Evolutionary conservation across 2,329 filamentous ascomycete genomes (phyloP), one percentile per base, ranked within the genome.

Genomic region (Zymoseptoria brevis): DNA sequence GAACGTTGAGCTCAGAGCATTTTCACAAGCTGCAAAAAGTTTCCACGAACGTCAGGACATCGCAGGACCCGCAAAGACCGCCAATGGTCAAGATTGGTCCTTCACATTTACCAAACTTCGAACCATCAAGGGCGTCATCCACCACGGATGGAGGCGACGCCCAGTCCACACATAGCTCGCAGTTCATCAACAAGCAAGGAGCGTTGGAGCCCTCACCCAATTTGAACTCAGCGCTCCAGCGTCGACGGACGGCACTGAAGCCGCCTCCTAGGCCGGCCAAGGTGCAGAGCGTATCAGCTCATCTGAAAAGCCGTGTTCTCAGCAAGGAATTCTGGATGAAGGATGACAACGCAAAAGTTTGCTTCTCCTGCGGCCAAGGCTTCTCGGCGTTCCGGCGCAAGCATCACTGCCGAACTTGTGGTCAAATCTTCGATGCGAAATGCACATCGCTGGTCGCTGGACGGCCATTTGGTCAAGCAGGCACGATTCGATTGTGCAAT

Each of bases 381-480:
- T 99, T 99, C 70, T 91, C 90, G 0, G 94, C 93, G 1, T 97
- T 97, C 71, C 84, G 94, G 60, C 85, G 94, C 64, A 99, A 99
- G 71, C 94, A 99, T 73, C 94, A 99, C 74, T 99, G 94, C 73
- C 86, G 95, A 62, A 89, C 83, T 0, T 99, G 94, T 71, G 94
- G 94, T n/a, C 96, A 96, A 70, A 99, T 99, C 51, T 99, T 99
- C 70, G 94, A 97, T 73, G 89, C 90, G 4, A 96, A 95, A 73
- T 99, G 94, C 75, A 99, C 93, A 0, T 88, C 88, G 4, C 86
- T 93, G n/a, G 90, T 97, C 22, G 84, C 90, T 5, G 94, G 93
- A 5, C 84, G 88, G 63, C 86, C 87, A 54, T 97, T 99, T 72
- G 92, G 90, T 16, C 90, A 96, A 54, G 84, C 86, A 53, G 89